phyloP scores from a whole-genome alignment of 345 rosid species.

The Cardamine occulta region DNA sequence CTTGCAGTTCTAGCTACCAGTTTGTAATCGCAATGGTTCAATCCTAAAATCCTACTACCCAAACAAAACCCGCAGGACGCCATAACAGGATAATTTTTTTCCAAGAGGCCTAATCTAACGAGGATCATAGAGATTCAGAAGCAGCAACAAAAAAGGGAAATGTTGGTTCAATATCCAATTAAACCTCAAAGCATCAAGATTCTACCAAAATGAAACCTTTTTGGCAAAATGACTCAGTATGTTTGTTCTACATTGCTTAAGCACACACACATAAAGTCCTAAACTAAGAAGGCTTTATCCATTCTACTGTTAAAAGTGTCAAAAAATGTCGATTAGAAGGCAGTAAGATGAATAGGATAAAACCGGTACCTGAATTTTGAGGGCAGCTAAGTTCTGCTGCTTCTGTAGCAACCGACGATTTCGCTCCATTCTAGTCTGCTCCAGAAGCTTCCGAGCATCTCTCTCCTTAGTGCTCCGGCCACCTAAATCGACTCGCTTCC shows the following conservation, averaged over 20 bases:
- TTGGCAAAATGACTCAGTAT: background rate
- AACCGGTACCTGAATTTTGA: slow-evolving; percentile 73
- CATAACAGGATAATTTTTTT: slow-evolving; percentile 8
- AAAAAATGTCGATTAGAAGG: background rate
- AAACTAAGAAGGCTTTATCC: background rate
- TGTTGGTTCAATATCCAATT: background rate
- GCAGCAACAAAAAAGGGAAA: background rate
- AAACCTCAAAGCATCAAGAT: slow-evolving; percentile 21
- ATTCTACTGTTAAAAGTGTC: background rate
- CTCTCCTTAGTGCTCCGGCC: slow-evolving; percentile 98
- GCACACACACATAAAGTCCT: background rate
- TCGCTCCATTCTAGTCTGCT: slow-evolving; percentile 91
- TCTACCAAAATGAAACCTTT: background rate
- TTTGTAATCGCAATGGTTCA: slow-evolving; percentile 11
- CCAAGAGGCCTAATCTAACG: slow-evolving; percentile 6
- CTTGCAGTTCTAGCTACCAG: slow-evolving; percentile 20
- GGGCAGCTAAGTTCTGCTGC: slow-evolving; percentile 79
- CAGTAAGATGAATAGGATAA: background rate
- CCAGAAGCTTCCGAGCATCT: slow-evolving; percentile 93
- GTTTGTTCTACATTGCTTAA: slow-evolving; percentile 30
- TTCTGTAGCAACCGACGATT: slow-evolving; percentile 75
- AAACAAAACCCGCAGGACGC: slow-evolving; percentile 3
- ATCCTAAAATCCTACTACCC: slow-evolving; percentile 29
- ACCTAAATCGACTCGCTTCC: slow-evolving; percentile 97
- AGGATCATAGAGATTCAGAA: background rate